Evolutionary conservation across 2,329 filamentous ascomycete species (phyloP).

Genomic region (Hymenoscyphus scutula): DNA sequence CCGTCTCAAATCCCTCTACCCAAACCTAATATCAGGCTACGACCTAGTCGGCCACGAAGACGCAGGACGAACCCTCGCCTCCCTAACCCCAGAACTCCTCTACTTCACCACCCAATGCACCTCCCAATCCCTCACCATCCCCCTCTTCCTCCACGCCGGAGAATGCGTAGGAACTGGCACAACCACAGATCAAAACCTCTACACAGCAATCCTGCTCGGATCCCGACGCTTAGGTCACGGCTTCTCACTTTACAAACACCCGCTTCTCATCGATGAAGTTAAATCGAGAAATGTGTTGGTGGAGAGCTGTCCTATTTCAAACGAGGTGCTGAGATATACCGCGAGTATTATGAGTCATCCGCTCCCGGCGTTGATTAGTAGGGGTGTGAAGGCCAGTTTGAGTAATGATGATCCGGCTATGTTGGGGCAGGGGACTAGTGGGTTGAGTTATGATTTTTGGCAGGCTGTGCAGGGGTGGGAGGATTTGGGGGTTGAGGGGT

Average conservation of each 20-base stretch:
- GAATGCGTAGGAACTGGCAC: slow-evolving; percentile 76
- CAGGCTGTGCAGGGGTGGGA: slow-evolving; percentile 86
- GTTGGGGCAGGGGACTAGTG: slow-evolving; percentile 75
- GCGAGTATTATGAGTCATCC: slow-evolving; percentile 72
- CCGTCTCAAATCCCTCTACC: slow-evolving; percentile 70
- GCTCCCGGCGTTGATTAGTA: slow-evolving; percentile 74
- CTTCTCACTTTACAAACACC: slow-evolving; percentile 84
- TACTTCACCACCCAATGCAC: slow-evolving; percentile 85
- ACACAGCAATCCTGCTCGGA: slow-evolving; percentile 79
- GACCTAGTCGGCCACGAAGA: slow-evolving; percentile 88
- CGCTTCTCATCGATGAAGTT: slow-evolving; percentile 78
- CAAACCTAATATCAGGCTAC: slow-evolving; percentile 77
- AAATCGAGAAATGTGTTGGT: slow-evolving; percentile 81
- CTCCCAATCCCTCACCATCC: slow-evolving; percentile 70
- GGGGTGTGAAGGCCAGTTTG: slow-evolving; percentile 78
- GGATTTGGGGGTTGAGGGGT: slow-evolving; percentile 78
- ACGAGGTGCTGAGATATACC: slow-evolving; percentile 79
- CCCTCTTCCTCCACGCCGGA: slow-evolving; percentile 92
- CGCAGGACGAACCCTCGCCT: slow-evolving; percentile 66
- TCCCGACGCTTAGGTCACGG: slow-evolving; percentile 83
- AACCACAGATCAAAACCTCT: slow-evolving; percentile 71
- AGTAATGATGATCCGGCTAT: slow-evolving; percentile 88
- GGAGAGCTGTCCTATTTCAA: slow-evolving; percentile 85
- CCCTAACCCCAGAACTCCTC: slow-evolving; percentile 59
- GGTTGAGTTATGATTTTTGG: slow-evolving; percentile 89